Evolutionary conservation across 2,329 filamentous ascomycete genomes (phyloP).

Genomic region (Penicillium aurantiogriseum): DNA sequence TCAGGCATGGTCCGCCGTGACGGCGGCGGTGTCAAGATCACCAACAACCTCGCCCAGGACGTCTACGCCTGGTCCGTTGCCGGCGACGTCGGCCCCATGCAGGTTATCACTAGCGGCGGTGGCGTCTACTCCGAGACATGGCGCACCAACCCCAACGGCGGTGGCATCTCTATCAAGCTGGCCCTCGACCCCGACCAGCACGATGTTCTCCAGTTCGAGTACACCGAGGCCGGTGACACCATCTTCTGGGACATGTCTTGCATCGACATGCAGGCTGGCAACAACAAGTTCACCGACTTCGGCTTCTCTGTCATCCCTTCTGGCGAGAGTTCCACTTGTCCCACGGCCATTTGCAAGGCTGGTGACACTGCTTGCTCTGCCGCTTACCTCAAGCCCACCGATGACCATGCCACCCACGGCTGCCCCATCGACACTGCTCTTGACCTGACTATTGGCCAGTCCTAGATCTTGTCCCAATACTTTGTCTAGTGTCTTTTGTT

Average conservation of each 20-base stretch:
- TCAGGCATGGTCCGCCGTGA: constrained; percentile 17
- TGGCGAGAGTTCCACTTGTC: constrained; percentile 29
- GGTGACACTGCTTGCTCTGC: constrained; percentile 37
- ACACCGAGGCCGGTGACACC: constrained; percentile 33
- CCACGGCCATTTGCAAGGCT: constrained; percentile 35
- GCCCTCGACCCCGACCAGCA: constrained; percentile 30
- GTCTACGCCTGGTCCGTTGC: constrained; percentile 45
- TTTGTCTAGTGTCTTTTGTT: background rate
- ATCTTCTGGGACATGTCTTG: constrained; percentile 44
- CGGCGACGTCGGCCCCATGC: constrained; percentile 35
- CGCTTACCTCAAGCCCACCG: constrained; percentile 42
- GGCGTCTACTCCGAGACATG: constrained; percentile 37
- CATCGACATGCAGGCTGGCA: constrained; percentile 34
- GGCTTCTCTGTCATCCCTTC: constrained; percentile 39
- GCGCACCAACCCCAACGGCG: constrained; percentile 38
- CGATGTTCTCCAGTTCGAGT: constrained; percentile 46
- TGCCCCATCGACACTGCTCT: constrained; percentile 39
- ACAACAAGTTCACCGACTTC: constrained; percentile 34
- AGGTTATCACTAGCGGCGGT: constrained; percentile 34
- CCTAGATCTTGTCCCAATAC: constrained; percentile 6
- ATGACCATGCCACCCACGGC: constrained; percentile 44
- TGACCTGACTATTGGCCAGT: constrained; percentile 34
- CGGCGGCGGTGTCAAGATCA: constrained; percentile 35
- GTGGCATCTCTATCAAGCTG: constrained; percentile 46
- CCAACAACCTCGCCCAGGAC: constrained; percentile 39